A percentile compares a stretch with the other conserved stretches of the same genome.
Evolutionary conservation across 331 rosid genomes (phyloP).

Genomic region (Spiraea crenata): DNA sequence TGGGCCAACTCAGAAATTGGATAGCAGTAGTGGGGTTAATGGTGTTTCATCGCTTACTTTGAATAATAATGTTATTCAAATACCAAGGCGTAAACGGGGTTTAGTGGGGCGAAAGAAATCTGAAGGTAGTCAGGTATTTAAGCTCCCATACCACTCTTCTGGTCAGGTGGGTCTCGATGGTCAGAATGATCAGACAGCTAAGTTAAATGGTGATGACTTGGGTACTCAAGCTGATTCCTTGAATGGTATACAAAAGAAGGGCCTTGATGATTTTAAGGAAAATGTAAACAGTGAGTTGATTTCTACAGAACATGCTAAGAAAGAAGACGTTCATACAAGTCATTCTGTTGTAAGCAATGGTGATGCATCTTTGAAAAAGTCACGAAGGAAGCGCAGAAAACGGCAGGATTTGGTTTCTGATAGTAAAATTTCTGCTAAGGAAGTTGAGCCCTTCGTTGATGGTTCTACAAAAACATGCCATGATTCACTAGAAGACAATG

Average conservation of each 20-base stretch:
- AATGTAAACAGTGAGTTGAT: conserved; percentile 45
- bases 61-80: conserved; percentile 44
- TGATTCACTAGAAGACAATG: conserved; percentile 58
- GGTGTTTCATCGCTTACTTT: conserved; percentile 47
- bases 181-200: conserved; percentile 48
- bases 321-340: conserved; percentile 10
- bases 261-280: conserved; percentile 53
- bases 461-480: conserved; percentile 37
- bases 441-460: conserved; percentile 38
- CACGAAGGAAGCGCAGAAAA: conserved; percentile 48
- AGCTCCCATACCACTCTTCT: conserved; percentile 37
- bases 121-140: conserved; percentile 33
- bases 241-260: conserved; percentile 32
- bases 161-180: conserved; percentile 36
- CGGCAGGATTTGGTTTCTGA: conserved; percentile 37
- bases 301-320: conserved; percentile 30
- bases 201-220: conserved; percentile 45
- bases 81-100: conserved; percentile 87
- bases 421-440: conserved; percentile 29
- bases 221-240: conserved; percentile 39
- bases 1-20: conserved; percentile 41
- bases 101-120: conserved; percentile 70
- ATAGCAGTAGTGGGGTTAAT: conserved; percentile 43
- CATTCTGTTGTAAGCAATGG: conserved; percentile 51
- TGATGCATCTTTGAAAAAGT: conserved; percentile 41